phyloP scores from a whole-genome alignment of 148 eudicot genomes.

The Hydrangea macrophylla region DNA sequence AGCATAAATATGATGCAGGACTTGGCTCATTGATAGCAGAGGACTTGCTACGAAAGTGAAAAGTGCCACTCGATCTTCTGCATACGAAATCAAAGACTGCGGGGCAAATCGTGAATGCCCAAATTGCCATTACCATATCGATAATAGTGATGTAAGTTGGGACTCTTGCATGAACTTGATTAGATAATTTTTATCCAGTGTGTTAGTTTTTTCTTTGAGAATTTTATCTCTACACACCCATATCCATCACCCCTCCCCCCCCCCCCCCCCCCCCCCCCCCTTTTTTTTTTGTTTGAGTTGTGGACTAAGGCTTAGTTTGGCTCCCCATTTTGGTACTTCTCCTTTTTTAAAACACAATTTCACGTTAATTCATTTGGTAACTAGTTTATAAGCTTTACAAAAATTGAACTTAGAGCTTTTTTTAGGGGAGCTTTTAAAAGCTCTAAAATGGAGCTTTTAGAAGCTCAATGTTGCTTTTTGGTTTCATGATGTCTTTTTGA shows the following conservation, averaged over 20 bases:
- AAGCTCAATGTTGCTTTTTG: no score
- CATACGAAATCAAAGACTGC: slow-evolving; percentile 56
- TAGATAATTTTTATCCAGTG: neutral
- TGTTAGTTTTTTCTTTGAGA: neutral
- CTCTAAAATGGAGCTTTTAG: no score
- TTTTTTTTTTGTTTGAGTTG: neutral
- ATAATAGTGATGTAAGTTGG: slow-evolving; percentile 84
- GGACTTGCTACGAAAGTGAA: slow-evolving; percentile 73
- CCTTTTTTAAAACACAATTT: neutral
- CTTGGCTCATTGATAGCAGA: slow-evolving; percentile 75
- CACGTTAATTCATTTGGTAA: no score
- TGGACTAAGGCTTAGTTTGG: no score
- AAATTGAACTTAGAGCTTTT: no score
- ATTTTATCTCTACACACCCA: no score
- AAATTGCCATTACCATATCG: slow-evolving; percentile 57
- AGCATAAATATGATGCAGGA: slow-evolving; percentile 37
- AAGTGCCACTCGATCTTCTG: slow-evolving; percentile 43
- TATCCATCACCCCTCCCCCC: no score
- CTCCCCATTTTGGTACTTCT: neutral
- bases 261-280: no score
- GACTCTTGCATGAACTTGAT: neutral
- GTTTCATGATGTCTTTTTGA: no score
- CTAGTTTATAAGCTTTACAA: no score
- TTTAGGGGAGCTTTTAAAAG: no score
- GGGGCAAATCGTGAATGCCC: slow-evolving; percentile 85